Evolutionary conservation across 768 basidiomycete species (phyloP).

Genomic region (Butyriboletus loyo): DNA sequence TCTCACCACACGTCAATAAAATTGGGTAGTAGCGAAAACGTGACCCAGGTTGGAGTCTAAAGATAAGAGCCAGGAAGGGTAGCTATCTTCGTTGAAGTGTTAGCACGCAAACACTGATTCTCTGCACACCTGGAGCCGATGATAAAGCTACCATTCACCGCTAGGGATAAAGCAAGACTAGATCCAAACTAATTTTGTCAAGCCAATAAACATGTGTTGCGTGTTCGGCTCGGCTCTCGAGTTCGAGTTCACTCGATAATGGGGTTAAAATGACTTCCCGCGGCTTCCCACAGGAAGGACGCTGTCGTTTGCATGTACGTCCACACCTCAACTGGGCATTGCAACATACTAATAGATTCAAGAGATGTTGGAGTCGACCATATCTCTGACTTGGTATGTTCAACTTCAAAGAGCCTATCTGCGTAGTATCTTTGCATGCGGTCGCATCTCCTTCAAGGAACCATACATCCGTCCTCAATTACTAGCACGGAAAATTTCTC

Average conservation of each 20-base stretch:
- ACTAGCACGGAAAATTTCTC: background rate
- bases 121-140: background rate
- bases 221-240: background rate
- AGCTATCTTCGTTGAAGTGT: no score
- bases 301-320: no score
- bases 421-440: background rate
- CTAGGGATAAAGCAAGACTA: background rate
- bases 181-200: background rate
- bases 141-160: background rate
- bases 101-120: background rate
- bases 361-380: background rate
- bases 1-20: background rate
- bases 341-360: background rate
- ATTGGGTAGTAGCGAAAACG: background rate
- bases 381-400: background rate
- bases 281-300: background rate
- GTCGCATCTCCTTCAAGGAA: background rate
- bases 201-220: background rate
- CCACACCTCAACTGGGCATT: background rate
- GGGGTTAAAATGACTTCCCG: background rate
- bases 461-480: background rate
- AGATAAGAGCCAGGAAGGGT: no score
- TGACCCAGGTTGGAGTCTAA: background rate
- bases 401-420: background rate
- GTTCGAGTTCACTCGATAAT: background rate